These are phyloP conservation scores for Leccinum barrowsii DNA, from an alignment of 768 basidiomycete species.

Conservation along the genomic window DNA sequence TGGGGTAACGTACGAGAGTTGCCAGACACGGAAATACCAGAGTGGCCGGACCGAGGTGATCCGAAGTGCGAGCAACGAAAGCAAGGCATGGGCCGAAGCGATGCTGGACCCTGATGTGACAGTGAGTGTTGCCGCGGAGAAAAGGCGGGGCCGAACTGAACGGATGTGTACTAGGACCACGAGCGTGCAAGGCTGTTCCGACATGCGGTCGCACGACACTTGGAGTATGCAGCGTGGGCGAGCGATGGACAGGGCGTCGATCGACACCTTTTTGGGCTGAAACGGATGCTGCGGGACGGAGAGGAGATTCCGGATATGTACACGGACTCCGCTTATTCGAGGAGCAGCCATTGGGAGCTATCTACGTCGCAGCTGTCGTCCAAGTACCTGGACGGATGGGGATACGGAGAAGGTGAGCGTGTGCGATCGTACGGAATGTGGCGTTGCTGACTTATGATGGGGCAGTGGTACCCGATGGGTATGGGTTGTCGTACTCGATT, in stretches of 20 bases:
- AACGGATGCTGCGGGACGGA: constrained; percentile 69
- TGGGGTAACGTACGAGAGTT: constrained; percentile 87
- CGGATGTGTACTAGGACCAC: constrained; percentile 37
- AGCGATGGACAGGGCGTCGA: constrained; percentile 95
- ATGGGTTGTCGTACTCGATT: constrained; percentile 89
- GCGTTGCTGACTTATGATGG: constrained; percentile 7
- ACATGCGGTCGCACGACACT: constrained; percentile 74
- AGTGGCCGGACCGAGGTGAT: constrained; percentile 95
- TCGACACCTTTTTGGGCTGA: constrained; percentile 91
- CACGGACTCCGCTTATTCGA: constrained; percentile 62
- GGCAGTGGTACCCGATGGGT: constrained; percentile 85
- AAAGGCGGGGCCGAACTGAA: constrained; percentile 1
- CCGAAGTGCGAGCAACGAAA: constrained; percentile 77
- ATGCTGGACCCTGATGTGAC: constrained; percentile 63
- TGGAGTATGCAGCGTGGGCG: constrained; percentile 86
- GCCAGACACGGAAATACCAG: constrained; percentile 91
- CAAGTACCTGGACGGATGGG: constrained; percentile 89
- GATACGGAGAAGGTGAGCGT: constrained; percentile 84
- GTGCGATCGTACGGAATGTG: not conserved
- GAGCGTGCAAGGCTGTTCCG: constrained; percentile 67
- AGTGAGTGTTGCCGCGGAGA: constrained; percentile 32
- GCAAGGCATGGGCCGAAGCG: constrained; percentile 81
- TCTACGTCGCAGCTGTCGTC: constrained; percentile 86
- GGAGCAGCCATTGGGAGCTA: constrained; percentile 87
- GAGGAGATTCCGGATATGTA: constrained; percentile 76